Base-by-base conservation (phyloP, 148 eudicot species). In the Rhododendron vialii region DNA sequence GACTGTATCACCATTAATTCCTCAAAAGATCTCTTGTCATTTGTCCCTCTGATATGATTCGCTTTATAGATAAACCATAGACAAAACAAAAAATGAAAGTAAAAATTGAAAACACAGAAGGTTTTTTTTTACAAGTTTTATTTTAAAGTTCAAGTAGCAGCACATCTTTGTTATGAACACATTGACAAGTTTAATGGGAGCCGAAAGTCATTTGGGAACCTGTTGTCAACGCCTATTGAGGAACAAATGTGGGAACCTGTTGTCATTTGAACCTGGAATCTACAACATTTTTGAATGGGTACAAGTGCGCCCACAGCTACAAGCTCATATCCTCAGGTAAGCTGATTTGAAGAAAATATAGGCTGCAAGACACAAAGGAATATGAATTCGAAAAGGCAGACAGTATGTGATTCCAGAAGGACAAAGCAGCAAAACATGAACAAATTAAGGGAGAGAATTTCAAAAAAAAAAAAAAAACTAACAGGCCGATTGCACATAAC, bases 301-400 rank as follows among this genome's bases (percentile, higher is more conserved):
- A 33, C 41, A 6, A 17, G 76, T 24, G 26, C 4, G 30, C 20
- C 36, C 36, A 59, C 74, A 73, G 48, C 91, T 91, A 91, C 88
- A 91, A 80, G 90, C 89, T 88, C 83, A 88, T 63, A 11, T 91
- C 92, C 75, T 87, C 86, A 22, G 92, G 92, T 80, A 91, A 85
- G 88, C 92, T 91, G 84, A 88, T 86, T 78, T 89, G 86, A 35
- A 91, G 92, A 50, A 91, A 91, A 86, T 91, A 91, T 78, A 91
- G 51, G 91, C 92, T 91, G 92, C 88, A 86, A 85, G 67, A 76
- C 18, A 36, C 33, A 43, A 8, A 84, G 18, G 38, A 78, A 82
- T 17, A 83, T 14, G 57, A 9, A 38, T 61, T 22, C 5, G 53
- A 57, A 30, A 57, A 18, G 45, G 6, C 24, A 8, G 28, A 50